phyloP scores from a whole-genome alignment of 2,329 filamentous ascomycete species.

The Volutella citrinella region DNA sequence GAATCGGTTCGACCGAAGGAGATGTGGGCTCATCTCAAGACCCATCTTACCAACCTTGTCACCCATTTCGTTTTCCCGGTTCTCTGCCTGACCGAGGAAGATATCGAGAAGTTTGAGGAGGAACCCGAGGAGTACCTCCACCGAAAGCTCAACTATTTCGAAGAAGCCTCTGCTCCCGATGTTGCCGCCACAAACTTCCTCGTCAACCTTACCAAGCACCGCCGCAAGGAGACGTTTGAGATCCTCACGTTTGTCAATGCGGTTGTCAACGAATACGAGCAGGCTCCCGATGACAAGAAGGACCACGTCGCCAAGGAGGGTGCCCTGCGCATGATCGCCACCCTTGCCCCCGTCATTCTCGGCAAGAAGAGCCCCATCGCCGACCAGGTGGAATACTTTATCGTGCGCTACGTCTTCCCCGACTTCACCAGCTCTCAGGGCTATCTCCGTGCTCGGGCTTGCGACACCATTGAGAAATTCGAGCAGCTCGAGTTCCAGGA shows the following conservation, averaged over 20 bases:
- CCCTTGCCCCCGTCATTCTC: conserved; percentile 86
- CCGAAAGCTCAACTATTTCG: conserved; percentile 95
- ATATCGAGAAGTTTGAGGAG: conserved; percentile 88
- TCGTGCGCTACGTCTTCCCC: conserved; percentile 96
- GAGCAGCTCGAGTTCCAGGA: conserved; percentile 97
- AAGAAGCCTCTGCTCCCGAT: conserved; percentile 92
- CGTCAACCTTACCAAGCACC: conserved; percentile 87
- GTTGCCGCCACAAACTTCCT: conserved; percentile 96
- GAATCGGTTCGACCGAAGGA: conserved; percentile 96
- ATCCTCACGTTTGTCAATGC: conserved; percentile 94
- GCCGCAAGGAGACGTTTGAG: conserved; percentile 93
- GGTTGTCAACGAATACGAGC: conserved; percentile 90
- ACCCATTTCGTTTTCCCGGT: conserved; percentile 96
- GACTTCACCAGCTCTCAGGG: conserved; percentile 93
- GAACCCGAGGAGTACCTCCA: conserved; percentile 97
- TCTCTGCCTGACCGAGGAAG: conserved; percentile 86
- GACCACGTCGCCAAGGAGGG: conserved; percentile 95
- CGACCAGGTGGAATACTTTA: conserved; percentile 96
- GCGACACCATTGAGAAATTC: conserved; percentile 97
- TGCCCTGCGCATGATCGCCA: conserved; percentile 94
- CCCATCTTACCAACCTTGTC: conserved; percentile 88
- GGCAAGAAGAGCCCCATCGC: conserved; percentile 98
- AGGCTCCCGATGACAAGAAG: conserved; percentile 81
- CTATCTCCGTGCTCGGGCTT: conserved; percentile 89
- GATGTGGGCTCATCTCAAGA: conserved; percentile 93